Evolutionary conservation across 371 early-diverging fungal genomes (phyloP), one percentile per base, ranked within the genome.

Genomic region (Saksenaea oblongispora): DNA sequence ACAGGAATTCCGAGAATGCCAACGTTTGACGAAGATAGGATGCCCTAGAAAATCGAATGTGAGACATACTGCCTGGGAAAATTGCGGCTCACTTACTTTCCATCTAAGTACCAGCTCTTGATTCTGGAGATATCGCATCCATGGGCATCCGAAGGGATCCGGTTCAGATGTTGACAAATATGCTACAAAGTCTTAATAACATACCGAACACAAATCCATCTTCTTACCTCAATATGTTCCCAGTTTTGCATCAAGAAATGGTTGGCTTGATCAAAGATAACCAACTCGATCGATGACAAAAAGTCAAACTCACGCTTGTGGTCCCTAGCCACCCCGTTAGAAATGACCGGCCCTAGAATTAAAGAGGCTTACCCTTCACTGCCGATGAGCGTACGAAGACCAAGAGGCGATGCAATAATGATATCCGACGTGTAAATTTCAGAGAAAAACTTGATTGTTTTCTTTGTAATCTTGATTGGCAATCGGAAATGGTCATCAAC

Each of bases 241-340:
- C 97, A 97, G 80, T 98, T 99, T 71, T 99, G 99, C 98, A 97
- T 98, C 64, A 92, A 68, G 60, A 98, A 78, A 34, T 89, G 85
- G 42, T 95, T 92, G 24, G 93, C 81, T 68, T 92, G 91, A 73
- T 97, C 97, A 26, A 96, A 65, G 54, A 98, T 87, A 7, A 96
- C 79, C 27, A 97, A 56, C 62, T 98, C 97, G 34, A 99, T 91
- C 0, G 95, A 94, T 1, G 96, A 92, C 54, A 99, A 77, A 70
- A 91, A 97, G 75, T 99, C 99, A 71, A 85, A 91, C 59, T 97
- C 98, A 41, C 87, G 74, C 70, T 92, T 91, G 70, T 90, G 90
- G 61, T 93, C 93, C 9, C 89, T 91, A 65, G 5, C 62, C 3
- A 47, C 11, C 22, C 1, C 9, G 28, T 59, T 14, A 59, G 24